Conservation (phyloP, 305 asterid genomes). For the Solanum hybrid region DNA sequence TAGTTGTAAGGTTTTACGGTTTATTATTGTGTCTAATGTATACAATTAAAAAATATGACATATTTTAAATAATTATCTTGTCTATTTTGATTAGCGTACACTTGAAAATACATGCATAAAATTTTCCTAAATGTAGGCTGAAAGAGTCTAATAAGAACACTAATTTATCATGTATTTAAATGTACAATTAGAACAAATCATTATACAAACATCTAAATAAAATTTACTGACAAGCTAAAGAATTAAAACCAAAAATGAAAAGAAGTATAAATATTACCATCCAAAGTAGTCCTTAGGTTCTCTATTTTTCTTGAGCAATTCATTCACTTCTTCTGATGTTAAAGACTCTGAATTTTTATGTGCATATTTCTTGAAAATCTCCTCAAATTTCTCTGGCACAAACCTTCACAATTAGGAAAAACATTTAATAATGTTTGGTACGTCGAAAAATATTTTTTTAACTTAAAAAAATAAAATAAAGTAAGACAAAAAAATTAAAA, state of each 20-base stretch:
- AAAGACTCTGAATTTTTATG: neutral
- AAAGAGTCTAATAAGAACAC: no score
- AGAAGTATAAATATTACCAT: constrained; percentile 8
- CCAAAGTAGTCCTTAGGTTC: constrained; percentile 20
- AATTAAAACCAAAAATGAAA: no score
- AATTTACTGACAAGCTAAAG: no score
- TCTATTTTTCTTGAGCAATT: constrained; percentile 17
- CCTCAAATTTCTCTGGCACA: constrained; percentile 24
- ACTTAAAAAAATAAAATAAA: neutral
- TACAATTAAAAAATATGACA: neutral
- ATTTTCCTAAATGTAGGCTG: no score
- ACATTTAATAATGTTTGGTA: neutral
- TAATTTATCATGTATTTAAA: no score
- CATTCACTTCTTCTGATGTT: constrained; percentile 16
- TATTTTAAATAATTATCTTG: neutral
- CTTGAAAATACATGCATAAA: neutral
- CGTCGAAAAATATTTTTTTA: no score
- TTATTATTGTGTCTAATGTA: neutral
- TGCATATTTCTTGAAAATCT: constrained; percentile 20
- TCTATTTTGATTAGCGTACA: no score
- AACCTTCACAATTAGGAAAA: constrained; percentile 6
- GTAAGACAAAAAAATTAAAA: neutral
- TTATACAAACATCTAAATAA: no score
- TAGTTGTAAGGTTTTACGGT: accelerated
- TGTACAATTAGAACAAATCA: no score